A percentile compares a stretch with the other conserved stretches of the same genome.
Conservation (phyloP, 2,329 filamentous ascomycete species). For the Ascochyta pisi region DNA sequence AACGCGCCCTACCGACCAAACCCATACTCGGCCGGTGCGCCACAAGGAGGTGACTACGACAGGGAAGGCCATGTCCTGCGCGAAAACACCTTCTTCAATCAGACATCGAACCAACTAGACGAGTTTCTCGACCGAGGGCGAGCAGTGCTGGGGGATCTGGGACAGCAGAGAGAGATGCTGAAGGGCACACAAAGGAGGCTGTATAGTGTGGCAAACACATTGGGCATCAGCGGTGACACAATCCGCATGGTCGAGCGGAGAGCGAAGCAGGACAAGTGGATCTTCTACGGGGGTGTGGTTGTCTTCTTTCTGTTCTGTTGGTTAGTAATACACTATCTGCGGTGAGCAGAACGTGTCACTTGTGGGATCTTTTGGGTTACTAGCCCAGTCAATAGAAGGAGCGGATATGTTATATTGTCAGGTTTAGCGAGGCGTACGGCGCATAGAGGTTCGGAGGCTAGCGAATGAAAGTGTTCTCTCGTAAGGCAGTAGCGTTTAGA, state of each 20-base stretch:
- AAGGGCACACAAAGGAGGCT: slow-evolving; percentile 92
- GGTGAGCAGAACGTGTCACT: slow-evolving; percentile 41
- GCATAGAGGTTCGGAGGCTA: slow-evolving; percentile 1
- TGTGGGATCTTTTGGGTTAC: not conserved
- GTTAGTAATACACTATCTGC: slow-evolving; percentile 83
- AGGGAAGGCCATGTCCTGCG: slow-evolving; percentile 84
- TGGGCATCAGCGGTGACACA: slow-evolving; percentile 92
- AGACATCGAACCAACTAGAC: slow-evolving; percentile 84
- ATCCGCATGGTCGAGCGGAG: slow-evolving; percentile 95
- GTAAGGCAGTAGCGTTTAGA: not conserved
- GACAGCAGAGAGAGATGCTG: slow-evolving; percentile 89
- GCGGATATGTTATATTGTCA: not conserved
- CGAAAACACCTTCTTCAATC: slow-evolving; percentile 86
- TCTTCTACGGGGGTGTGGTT: slow-evolving; percentile 86
- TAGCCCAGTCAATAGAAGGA: not conserved
- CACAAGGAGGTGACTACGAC: slow-evolving; percentile 61
- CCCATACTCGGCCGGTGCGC: slow-evolving; percentile 48
- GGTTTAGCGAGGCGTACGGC: slow-evolving; percentile 30
- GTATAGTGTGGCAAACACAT: slow-evolving; percentile 91
- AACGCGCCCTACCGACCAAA: slow-evolving; percentile 50
- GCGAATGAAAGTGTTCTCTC: not conserved
- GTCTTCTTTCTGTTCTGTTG: slow-evolving; percentile 93
- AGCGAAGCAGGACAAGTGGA: slow-evolving; percentile 96
- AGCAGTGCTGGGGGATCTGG: slow-evolving; percentile 86
- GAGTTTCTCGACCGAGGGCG: slow-evolving; percentile 92